Base-by-base conservation (phyloP, 2,329 filamentous ascomycete species). In the Trichoderma brevicompactum region DNA sequence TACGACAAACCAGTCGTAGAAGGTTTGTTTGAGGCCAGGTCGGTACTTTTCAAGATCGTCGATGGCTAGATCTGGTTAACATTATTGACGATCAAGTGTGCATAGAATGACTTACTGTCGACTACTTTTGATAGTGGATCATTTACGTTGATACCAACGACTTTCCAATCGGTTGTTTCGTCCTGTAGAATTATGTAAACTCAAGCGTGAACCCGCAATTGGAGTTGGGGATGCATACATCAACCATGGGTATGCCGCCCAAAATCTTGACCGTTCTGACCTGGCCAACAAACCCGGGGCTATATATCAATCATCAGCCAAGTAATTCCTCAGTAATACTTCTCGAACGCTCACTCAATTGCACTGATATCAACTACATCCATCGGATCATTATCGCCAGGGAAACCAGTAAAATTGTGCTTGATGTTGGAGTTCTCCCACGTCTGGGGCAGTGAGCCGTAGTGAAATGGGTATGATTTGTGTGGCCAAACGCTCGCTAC, bases 401-500 rank as follows among this genome's bases (percentile, higher is more conserved):
- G 65, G 7, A 68, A 73, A 0, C 74, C 74, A 15, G 79, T 80
- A 60, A 78, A 77, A 17, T 74, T 70, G 52, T 80, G 78, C 17
- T 77, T 68, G 41, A 75, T 72, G 65, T 80, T 80, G 23, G 78
- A 77, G 56, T 76, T 77, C 69, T 81, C 79, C 79, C 79, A 81
- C 0, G 79, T 81, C 68, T 80, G 79, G 0, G 79, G 79, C 19
- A 81, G 78, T 5, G 79, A 80, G 0, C 79, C 79, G 55, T 81
- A 81, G 32, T 77, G 72, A 67, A 80, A 80, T 0, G 79, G 79
- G 43, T 81, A 81, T 0, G 77, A 73, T 70, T 77, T 79, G 70
- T 80, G 78, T 43, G 79, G 79, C 77, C 78, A 81, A 9, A 80
- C 74, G 32, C 73, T 79, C 58, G 78, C 76, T 12, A 81, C 78